Base-by-base conservation (phyloP, 2,329 filamentous ascomycete species). In the Penicillium thymicola region DNA sequence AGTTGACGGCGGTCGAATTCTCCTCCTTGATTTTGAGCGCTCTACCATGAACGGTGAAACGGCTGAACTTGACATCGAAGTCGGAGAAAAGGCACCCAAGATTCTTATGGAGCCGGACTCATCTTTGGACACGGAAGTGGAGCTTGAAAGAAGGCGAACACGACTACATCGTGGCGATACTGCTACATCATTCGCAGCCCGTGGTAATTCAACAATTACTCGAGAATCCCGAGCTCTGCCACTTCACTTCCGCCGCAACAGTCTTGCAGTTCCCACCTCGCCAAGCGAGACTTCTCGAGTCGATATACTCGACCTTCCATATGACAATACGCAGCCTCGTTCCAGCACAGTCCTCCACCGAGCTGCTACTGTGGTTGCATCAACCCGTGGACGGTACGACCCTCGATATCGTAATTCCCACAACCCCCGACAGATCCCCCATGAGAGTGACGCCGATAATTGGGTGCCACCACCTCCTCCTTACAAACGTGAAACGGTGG, bases 401-500 rank as follows among this genome's bases (percentile, higher is more conserved):
- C 77, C 81, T 47, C 76, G 84, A 30, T 66, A 67, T 56, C 63
- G 60, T 10, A 65, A 61, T 16, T 59, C 61, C 18, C 51, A 61
- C 11, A 60, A 44, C 30, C 67, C 58, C 7, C 79, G 83, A 41
- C 88, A 92, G 66, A 82, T 91, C 64, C 90, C 90, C 4, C 89
- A 94, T 71, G 90, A 94, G 72, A 93, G 89, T 61, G 90, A 94
- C 70, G 89, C 90, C 4, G 90, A 94, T 66, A 90, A 92, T 65
- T 95, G 90, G 90, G 88, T 92, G 5, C 89, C 90, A 5, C 90
- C 90, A 5, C 90, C 90, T 9, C 90, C 90, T 3, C 89, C 89
- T 1, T 95, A 95, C 58, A 70, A 67, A 23, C 71, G 65, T 9
- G 68, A 76, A 21, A 60, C 73, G 14, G 70, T 71, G 27, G 64